phyloP scores from a whole-genome alignment of 2,329 filamentous ascomycete genomes.

The Epichloe amarillans region DNA sequence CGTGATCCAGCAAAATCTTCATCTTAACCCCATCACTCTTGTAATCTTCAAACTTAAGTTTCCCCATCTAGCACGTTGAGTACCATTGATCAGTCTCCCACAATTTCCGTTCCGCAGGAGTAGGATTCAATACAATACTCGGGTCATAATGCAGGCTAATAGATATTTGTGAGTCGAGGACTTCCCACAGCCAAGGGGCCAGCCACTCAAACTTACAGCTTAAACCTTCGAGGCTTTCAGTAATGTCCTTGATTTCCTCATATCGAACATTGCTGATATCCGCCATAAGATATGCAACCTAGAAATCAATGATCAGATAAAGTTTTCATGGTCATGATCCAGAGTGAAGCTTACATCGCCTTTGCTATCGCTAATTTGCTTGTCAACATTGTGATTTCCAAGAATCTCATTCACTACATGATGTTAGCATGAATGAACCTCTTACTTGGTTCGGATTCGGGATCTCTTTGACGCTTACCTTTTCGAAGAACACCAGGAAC shows the following conservation, averaged over 20 bases:
- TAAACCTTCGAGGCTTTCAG: slow-evolving; percentile 67
- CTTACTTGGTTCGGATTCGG: not conserved
- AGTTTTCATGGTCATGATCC: not conserved
- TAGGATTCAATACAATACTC: slow-evolving; percentile 28
- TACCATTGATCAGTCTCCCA: not conserved
- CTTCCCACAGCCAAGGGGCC: not conserved
- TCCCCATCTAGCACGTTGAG: slow-evolving; percentile 1
- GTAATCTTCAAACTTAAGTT: not conserved
- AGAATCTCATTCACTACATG: slow-evolving; percentile 77
- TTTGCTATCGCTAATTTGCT: slow-evolving; percentile 93
- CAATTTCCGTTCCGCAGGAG: not conserved
- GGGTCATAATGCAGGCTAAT: slow-evolving; percentile 30
- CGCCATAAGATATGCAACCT: slow-evolving; percentile 92
- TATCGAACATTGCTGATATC: slow-evolving; percentile 82
- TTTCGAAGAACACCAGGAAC: slow-evolving; percentile 86
- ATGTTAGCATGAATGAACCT: not conserved
- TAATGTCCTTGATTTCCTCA: slow-evolving; percentile 73
- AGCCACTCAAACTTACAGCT: slow-evolving; percentile 46
- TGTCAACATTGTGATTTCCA: slow-evolving; percentile 93
- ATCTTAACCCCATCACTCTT: not conserved
- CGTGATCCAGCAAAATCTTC: not conserved
- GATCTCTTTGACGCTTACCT: slow-evolving; percentile 31
- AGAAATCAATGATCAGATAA: not conserved
- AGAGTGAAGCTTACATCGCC: slow-evolving; percentile 51
- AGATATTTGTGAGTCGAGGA: not conserved